phyloP scores from a whole-genome alignment of 306 rosid genomes.

The Urtica urens region DNA sequence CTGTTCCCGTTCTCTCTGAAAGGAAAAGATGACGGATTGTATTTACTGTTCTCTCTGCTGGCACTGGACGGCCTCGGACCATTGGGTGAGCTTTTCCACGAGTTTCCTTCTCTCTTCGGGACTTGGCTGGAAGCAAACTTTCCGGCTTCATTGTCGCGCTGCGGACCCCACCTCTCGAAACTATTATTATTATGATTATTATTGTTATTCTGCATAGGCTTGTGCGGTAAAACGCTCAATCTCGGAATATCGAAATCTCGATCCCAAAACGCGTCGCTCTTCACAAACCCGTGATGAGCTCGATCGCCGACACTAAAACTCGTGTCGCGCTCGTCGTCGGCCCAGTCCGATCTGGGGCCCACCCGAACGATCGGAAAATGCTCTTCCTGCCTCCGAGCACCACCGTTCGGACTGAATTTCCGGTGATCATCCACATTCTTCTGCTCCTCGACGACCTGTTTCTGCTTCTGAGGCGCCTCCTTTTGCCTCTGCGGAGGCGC shows the following conservation, averaged over 20 bases:
- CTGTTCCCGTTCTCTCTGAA: conserved; percentile 42
- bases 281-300: conserved; percentile 49
- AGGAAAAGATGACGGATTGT: conserved; percentile 28
- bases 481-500: conserved; percentile 47
- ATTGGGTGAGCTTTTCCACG: conserved; percentile 46
- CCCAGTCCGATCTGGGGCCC: conserved; percentile 88
- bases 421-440: conserved; percentile 28
- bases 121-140: conserved; percentile 56
- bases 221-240: conserved; percentile 49
- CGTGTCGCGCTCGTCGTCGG: conserved; percentile 97
- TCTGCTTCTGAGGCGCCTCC: conserved; percentile 45
- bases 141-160: conserved; percentile 64
- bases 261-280: conserved; percentile 63
- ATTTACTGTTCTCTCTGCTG: conserved; percentile 36
- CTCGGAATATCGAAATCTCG: conserved; percentile 77
- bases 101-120: conserved; percentile 53
- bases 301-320: conserved; percentile 51
- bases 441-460: conserved; percentile 25
- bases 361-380: conserved; percentile 51
- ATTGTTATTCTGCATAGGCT: conserved; percentile 29
- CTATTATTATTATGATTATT: too few species aligned
- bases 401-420: conserved; percentile 25
- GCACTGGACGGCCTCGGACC: conserved; percentile 28
- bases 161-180: conserved; percentile 59
- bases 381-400: conserved; percentile 50